Conservation (phyloP, 2,329 filamentous ascomycete species). For the Pestalotiopsis sp. region DNA sequence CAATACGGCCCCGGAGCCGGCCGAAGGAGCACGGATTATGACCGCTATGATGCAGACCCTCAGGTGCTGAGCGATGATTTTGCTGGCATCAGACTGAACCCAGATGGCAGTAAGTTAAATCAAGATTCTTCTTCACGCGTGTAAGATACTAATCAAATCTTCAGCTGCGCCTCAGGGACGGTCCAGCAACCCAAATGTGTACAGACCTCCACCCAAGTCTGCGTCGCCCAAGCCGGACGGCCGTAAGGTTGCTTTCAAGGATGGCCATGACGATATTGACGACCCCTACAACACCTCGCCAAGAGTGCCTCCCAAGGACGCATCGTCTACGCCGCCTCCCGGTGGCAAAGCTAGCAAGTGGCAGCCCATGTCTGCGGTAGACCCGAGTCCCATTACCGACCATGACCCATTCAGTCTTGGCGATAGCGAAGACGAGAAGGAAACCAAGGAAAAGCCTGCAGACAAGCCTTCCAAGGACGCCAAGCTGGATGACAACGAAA, state of each 20-base stretch:
- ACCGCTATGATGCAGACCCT: constrained; percentile 93
- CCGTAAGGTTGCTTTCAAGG: constrained; percentile 59
- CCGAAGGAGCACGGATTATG: constrained; percentile 81
- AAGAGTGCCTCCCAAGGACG: constrained; percentile 54
- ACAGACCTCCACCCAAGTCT: constrained; percentile 60
- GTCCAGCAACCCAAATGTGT: constrained; percentile 74
- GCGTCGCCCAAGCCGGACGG: constrained; percentile 55
- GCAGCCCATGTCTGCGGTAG: constrained; percentile 87
- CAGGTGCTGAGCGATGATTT: constrained; percentile 91
- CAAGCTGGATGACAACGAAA: constrained; percentile 59
- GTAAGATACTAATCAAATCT: constrained; percentile 37
- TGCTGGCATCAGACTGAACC: constrained; percentile 64
- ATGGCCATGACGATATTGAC: constrained; percentile 76
- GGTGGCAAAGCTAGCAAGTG: constrained; percentile 84
- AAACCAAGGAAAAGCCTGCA: constrained; percentile 65
- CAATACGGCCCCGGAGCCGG: constrained; percentile 62
- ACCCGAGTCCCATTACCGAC: constrained; percentile 81
- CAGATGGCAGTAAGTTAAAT: constrained; percentile 59
- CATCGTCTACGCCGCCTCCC: constrained; percentile 37
- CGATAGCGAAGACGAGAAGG: constrained; percentile 91
- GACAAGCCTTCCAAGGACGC: constrained; percentile 56
- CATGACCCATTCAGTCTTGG: constrained; percentile 97
- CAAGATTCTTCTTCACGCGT: constrained; percentile 34
- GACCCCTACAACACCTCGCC: constrained; percentile 72
- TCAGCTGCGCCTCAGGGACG: constrained; percentile 50